Base-by-base conservation (phyloP, 2,329 filamentous ascomycete species). In the Fusarium duplospermum region DNA sequence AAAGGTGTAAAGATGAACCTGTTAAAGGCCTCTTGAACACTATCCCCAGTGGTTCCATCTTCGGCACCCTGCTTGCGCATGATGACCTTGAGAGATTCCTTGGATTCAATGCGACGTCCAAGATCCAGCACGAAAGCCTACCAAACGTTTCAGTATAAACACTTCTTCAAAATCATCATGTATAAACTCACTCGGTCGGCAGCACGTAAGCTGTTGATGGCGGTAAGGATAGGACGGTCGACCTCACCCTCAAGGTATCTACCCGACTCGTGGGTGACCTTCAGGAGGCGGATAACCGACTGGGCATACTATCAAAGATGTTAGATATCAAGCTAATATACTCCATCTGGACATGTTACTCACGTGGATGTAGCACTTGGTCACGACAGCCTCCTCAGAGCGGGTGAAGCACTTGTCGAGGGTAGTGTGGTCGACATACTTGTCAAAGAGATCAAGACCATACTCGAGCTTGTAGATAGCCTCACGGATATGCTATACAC, bases 41-140 rank as follows among this genome's bases (percentile, higher is more conserved):
- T 78, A 35, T 73, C 73, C 42, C 74, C 72, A 58, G 79, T 81
- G 56, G 67, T 74, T 27, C 79, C 79, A 22, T 80, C 78, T 4
- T 72, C 56, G n/a, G 79, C 76, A 29, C 79, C 79, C 66, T 81
- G 76, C 70, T 80, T 80, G 61, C 70, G 67, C 77, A 81, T 79
- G 64, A 81, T 73, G 18, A 50, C 57, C 62, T 75, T 69, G 54
- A 77, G 70, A 13, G 69, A 60, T 33, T 76, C 70, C 58, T 78
- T 72, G 62, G 75, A 78, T 45, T 79, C 71, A 42, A 80, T 61
- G 54, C 79, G 79, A 33, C 79, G 79, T 20, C 62, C 77, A 6
- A 81, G 68, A 67, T 81, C 79, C 62, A 79, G 77, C 5, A 77
- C 69, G 45, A 77, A 66, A 10, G 76, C 73, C 79, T 81, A 27